Evolutionary conservation across 108 stramenopile species (phyloP).

Genomic region (Stephanodiscus minutulus): DNA sequence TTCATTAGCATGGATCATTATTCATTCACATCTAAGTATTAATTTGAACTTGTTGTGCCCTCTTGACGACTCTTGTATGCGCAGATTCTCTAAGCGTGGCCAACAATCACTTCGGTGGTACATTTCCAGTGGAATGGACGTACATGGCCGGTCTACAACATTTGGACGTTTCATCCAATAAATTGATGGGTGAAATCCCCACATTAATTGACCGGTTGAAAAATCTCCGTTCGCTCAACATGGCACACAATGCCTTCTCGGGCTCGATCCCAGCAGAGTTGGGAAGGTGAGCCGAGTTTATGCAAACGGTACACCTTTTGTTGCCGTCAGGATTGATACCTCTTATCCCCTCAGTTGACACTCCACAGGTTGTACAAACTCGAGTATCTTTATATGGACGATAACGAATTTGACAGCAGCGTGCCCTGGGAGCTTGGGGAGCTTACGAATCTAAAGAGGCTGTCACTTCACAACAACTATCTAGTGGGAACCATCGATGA

Average conservation of each 20-base stretch:
- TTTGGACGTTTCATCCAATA: constrained; percentile 43
- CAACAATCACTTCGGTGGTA: constrained; percentile 39
- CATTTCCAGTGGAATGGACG: constrained; percentile 30
- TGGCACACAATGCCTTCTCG: constrained; percentile 51
- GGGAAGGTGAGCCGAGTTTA: constrained; percentile 22
- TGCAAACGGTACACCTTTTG: neutral
- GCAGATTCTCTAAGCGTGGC: constrained; percentile 30
- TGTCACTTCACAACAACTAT: constrained; percentile 43
- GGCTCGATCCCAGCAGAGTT: constrained; percentile 66
- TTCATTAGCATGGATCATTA: neutral
- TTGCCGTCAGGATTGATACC: neutral
- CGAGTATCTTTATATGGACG: constrained; percentile 46
- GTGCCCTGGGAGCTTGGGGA: constrained; percentile 46
- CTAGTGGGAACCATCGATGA: constrained; percentile 30
- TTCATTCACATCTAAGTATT: neutral
- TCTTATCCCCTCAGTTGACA: neutral
- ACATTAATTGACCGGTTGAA: constrained; percentile 32
- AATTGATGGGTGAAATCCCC: constrained; percentile 39
- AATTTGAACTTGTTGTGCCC: neutral
- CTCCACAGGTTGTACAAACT: constrained; percentile 38
- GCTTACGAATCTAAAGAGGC: constrained; percentile 34
- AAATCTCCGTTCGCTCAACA: constrained; percentile 39
- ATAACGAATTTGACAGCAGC: constrained; percentile 37
- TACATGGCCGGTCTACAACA: constrained; percentile 23
- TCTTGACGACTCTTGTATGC: neutral